These are phyloP conservation scores for Parasitella parasitica DNA, from an alignment of 371 early-diverging fungal species.

Conservation along the genomic window DNA sequence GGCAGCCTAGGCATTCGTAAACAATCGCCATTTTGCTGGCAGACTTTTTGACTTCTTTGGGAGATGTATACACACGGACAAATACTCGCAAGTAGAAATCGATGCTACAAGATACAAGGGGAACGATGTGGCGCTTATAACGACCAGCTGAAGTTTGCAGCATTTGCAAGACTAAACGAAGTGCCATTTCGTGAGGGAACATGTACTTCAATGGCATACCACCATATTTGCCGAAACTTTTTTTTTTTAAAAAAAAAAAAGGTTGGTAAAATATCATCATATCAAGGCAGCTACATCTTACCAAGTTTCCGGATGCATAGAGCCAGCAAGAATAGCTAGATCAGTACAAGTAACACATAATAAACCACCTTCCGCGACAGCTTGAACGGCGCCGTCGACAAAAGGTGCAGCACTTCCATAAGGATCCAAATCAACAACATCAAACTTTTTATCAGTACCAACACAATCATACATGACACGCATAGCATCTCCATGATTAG, in stretches of 20 bases:
- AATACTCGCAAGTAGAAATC: conserved; percentile 99
- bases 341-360: conserved; percentile 99
- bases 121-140: conserved; percentile 86
- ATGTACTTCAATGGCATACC: conserved; percentile 84
- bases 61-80: conserved; percentile 89
- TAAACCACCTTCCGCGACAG: conserved; percentile 92
- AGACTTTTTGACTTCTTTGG: conserved; percentile 72
- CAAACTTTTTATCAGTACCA: conserved; percentile 60
- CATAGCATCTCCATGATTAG: conserved; percentile 88
- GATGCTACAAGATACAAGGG: conserved; percentile 93
- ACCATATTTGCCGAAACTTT: conserved; percentile 93
- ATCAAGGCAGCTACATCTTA: too few relatives aligned
- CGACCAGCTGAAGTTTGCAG: conserved; percentile 88
- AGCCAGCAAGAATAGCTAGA: conserved; percentile 94
- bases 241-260: not conserved
- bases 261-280: not conserved
- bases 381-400: conserved; percentile 94
- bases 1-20: conserved; percentile 87
- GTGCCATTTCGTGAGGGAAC: conserved; percentile 82
- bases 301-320: conserved; percentile 90
- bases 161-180: conserved; percentile 90
- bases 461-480: conserved; percentile 83
- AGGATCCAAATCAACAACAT: conserved; percentile 97
- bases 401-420: conserved; percentile 99
- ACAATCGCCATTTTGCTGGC: conserved; percentile 81